Evolutionary conservation across 1,139 yeast species (phyloP), one percentile per base, ranked within the genome.

Genomic region (Blastobotrys arbuscula): DNA sequence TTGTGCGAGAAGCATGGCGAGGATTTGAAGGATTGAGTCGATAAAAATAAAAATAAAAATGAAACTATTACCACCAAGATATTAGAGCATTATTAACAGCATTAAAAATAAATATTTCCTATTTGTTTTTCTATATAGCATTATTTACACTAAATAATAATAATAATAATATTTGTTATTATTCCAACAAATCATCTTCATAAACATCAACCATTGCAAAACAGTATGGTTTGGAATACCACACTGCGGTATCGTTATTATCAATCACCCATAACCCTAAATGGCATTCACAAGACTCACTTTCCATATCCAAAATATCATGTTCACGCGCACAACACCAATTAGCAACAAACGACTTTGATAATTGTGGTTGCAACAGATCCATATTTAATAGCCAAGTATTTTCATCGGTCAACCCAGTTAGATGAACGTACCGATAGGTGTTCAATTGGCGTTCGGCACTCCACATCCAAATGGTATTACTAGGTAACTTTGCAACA

Each of bases 1-100:
- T 87, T 21, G 74, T 81, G 1, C 71, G 92, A 42, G 84, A 81
- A 55, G 86, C 92, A 35, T 87, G 96, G 96, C 77, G 88, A 59
- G 75, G 79, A 26, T 74, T 84, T 50, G 82, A 62, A 41, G 65
- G 64, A 15, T 48, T 62, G 30, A 36, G 24, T 24, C 9, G 38
- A 16, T 24, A 24, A 24, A 24, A n/a, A n/a, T n/a, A n/a, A n/a
- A n/a, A n/a, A n/a, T n/a, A n/a, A n/a, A n/a, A n/a, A n/a, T n/a
- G n/a, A n/a, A n/a, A n/a, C n/a, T n/a, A n/a, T n/a, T n/a, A n/a
- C n/a, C n/a, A n/a, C n/a, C n/a, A n/a, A n/a, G n/a, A n/a, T n/a
- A n/a, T n/a, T n/a, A n/a, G n/a, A n/a, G n/a, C n/a, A n/a, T n/a
- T n/a, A n/a, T n/a, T n/a, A n/a, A n/a, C n/a, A n/a, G n/a, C n/a